Evolutionary conservation across 352 stramenopile species (phyloP), one percentile per base, ranked within the genome.

Genomic region (Pythium insidiosum): DNA sequence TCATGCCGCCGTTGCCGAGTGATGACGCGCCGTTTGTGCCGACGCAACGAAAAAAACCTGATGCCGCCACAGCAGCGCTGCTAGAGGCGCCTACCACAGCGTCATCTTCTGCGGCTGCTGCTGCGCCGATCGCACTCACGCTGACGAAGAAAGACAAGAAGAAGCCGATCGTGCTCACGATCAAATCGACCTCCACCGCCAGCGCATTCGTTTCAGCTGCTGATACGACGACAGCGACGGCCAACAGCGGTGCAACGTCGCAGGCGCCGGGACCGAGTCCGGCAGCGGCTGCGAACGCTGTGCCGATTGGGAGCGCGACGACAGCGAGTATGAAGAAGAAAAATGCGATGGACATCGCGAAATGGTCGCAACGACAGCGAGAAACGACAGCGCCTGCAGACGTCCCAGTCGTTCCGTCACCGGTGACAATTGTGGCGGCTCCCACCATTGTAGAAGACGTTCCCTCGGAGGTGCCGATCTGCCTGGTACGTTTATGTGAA

Each of bases 271-370:
- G 36, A 11, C 16, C 39, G 16, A 9, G 20, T 11, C 23, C 13
- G 19, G 30, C 20, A 6, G 37, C n/a, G 12, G 38, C 16, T 21
- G 5, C 28, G 31, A 52, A 22, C 29, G 43, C 44, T 18, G 47
- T 47, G 20, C 46, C 53, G 16, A 44, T 50, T 30, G 39, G 50
- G n/a, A 23, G 19, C 48, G 60, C 31, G 12, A 37, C 41, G 28
- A 68, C 34, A 20, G 46, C 41, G 10, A 64, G 69, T 18, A 43
- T 79, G 25, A 87, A 87, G 43, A 75, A 77, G 36, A 91, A 88
- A 44, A 84, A 63, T 42, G 73, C 73, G n/a, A 40, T 68, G 16
- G 72, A 93, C 46, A 93, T 90, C 30, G 81, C 78, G 6, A 89
- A 88, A 50, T 93, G 78, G 81, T 88, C 78, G 1, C 78, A 84